These are phyloP conservation scores for Suillus paluster DNA, from an alignment of 768 basidiomycete genomes.

Conservation along the genomic window DNA sequence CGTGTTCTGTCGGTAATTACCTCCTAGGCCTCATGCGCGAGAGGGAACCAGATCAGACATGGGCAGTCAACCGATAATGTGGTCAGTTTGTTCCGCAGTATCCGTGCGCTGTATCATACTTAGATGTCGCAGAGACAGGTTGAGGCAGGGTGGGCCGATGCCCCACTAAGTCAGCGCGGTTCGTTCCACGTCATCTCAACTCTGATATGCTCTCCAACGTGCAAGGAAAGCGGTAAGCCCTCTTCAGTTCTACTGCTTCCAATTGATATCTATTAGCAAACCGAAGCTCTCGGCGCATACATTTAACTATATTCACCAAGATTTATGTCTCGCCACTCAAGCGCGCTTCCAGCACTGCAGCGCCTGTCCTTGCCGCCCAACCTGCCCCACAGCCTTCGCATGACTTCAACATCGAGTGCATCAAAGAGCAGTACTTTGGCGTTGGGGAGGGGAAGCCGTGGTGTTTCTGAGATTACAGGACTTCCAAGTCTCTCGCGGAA, in stretches of 20 bases:
- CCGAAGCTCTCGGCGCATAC: slow-evolving; percentile 59
- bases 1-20: neutral
- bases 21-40: neutral
- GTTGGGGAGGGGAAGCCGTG: slow-evolving; percentile 68
- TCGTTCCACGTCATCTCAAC: slow-evolving; percentile 20
- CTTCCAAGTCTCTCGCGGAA: slow-evolving; percentile 39
- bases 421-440: slow-evolving; percentile 74
- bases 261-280: slow-evolving; percentile 51
- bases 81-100: slow-evolving; percentile 41
- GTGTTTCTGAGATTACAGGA: slow-evolving; percentile 25
- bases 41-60: slow-evolving; percentile 64
- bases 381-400: slow-evolving; percentile 45
- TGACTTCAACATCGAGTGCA: slow-evolving; percentile 46
- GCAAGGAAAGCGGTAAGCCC: slow-evolving; percentile 58
- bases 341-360: slow-evolving; percentile 66
- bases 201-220: slow-evolving; percentile 10
- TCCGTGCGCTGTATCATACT: neutral
- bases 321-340: slow-evolving; percentile 72
- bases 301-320: slow-evolving; percentile 53
- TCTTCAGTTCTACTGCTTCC: neutral
- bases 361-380: slow-evolving; percentile 56
- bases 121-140: slow-evolving; percentile 42
- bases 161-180: slow-evolving; percentile 79
- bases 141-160: slow-evolving; percentile 81
- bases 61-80: slow-evolving; percentile 80